A percentile compares a stretch with the other conserved stretches of the same genome.
Evolutionary conservation across 2,329 filamentous ascomycete genomes (phyloP).

Genomic region (Cytospora schulzeri): DNA sequence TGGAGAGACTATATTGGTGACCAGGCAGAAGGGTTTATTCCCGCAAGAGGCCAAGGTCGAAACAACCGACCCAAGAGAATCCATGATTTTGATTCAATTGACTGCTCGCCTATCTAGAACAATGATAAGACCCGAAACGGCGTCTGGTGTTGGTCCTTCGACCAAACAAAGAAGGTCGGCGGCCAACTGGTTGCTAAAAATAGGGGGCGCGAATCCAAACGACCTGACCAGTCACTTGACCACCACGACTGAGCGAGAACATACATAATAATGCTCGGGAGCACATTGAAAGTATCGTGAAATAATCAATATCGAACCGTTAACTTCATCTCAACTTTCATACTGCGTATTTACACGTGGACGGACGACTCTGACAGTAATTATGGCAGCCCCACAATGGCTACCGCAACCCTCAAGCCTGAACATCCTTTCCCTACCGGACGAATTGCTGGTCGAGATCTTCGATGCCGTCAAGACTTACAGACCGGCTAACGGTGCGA

Average conservation of each 20-base stretch:
- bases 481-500: constrained; percentile 8
- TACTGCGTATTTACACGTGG: background rate
- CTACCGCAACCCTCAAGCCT: background rate
- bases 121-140: background rate
- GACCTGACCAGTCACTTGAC: background rate
- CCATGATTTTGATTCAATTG: background rate
- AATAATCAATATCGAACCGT: too few relatives aligned
- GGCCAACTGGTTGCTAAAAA: background rate
- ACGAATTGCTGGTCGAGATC: constrained; percentile 21
- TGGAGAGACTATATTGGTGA: background rate
- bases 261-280: background rate
- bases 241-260: too few relatives aligned
- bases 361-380: too few relatives aligned
- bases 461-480: constrained; percentile 14
- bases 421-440: constrained; percentile 20
- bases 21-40: background rate
- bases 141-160: background rate
- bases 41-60: background rate
- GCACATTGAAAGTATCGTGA: background rate
- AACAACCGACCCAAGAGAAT: background rate
- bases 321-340: background rate
- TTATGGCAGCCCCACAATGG: background rate
- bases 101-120: background rate
- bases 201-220: background rate
- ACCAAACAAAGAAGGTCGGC: background rate